Base-by-base conservation (phyloP, 257 asterid genomes). In the Jasminum sambac region DNA sequence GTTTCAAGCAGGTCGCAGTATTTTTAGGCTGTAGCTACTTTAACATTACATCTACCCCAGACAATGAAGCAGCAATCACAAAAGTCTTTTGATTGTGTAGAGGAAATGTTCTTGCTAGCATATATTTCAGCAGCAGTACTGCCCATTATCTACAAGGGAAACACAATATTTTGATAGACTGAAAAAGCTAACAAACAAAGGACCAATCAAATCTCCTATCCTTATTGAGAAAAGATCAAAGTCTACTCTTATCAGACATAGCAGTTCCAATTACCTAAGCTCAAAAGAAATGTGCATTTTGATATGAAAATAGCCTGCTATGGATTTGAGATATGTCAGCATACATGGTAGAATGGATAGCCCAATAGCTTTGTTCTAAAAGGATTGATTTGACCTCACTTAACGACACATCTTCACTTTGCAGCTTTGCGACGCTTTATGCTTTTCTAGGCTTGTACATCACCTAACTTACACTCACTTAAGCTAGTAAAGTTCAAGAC, bases 131-230 rank as follows among this genome's bases (percentile, higher is more conserved):
- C 59, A 17, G 17, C n/a, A 50, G 59, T 50, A 17, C 17, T 50
- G 44, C 36, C 36, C 36, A 50, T 50, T n/a, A 17, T 50, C 59
- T 50, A 50, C 59, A 50, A 50, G 59, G 59, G 8, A 50, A 50
- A n/a, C 8, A 8, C 59, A 16, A 17, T 23, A 50, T 50, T 50
- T 16, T 50, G 23, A 50, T 24, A n/a, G 1, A 48, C 16, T 2
- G 7, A 50, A 50, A 21, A 48, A 21, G 10, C 6, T 12, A 48
- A 1, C 2, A 48, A 48, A 43, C 16, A 4, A 48, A 48, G 7
- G 24, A 48, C 8, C 58, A 48, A 48, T 14, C 58, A 14, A 17
- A 48, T 48, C 58, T 23, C 11, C n/a, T 16, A 6, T 48, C 58
- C 58, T 48, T 48, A 23, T 8, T 0, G 5, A 48, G 58, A 48